Evolutionary conservation across 495 filamentous ascomycete genomes (phyloP).

Genomic region (Lophiotrema nucula): DNA sequence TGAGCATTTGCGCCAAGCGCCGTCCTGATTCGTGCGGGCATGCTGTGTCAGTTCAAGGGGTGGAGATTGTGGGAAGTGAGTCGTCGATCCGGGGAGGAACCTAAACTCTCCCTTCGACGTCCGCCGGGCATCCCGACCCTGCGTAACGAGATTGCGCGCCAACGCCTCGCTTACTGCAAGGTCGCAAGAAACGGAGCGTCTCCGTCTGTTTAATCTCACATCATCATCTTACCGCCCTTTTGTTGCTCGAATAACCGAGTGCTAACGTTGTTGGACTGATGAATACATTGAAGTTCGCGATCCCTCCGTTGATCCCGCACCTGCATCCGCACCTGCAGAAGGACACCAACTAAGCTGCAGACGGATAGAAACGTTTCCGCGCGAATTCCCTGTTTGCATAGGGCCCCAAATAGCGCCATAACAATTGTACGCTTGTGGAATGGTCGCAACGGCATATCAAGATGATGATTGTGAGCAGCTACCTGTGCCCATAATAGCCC

Average conservation of each 20-base stretch:
- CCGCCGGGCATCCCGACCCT: not conserved
- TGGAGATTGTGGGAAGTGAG: not conserved
- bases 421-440: no score
- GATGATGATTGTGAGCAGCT: no score
- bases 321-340: constrained; percentile 20
- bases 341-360: constrained; percentile 5
- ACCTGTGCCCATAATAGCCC: no score
- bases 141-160: not conserved
- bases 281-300: not conserved
- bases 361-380: constrained; percentile 26
- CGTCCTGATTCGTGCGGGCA: constrained; percentile 1
- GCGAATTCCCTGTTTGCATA: no score
- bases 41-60: not conserved
- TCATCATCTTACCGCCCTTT: not conserved
- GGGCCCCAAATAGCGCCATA: no score
- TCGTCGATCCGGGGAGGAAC: no score
- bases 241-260: not conserved
- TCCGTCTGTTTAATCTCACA: no score
- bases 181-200: not conserved
- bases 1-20: not conserved
- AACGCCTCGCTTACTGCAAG: not conserved
- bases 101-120: no score
- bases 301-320: not conserved
- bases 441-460: no score
- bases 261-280: no score